A percentile compares a stretch with the other conserved stretches of the same genome.
phyloP scores from a whole-genome alignment of 768 basidiomycete species.

The Rhizopogon rudus region DNA sequence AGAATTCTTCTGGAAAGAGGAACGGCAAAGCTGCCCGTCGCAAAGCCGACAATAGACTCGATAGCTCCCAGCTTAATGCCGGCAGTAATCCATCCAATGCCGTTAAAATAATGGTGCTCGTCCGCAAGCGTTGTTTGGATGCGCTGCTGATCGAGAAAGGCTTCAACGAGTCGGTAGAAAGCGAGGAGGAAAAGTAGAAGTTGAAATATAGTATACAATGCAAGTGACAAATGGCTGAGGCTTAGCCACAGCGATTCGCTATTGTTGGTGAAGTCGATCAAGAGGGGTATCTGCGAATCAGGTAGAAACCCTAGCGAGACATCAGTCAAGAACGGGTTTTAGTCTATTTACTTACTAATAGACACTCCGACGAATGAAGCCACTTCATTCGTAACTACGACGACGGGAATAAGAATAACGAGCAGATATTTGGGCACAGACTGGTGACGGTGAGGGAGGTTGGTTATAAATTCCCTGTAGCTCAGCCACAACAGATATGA shows the following conservation, averaged over 20 bases:
- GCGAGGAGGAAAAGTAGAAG: constrained; percentile 51
- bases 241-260: constrained; percentile 44
- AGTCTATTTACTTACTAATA: constrained; percentile 40
- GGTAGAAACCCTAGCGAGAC: constrained; percentile 1
- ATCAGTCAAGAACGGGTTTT: constrained; percentile 1
- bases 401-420: constrained; percentile 49
- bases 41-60: constrained; percentile 64
- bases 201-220: constrained; percentile 54
- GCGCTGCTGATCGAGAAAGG: constrained; percentile 44
- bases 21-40: constrained; percentile 45
- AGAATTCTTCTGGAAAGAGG: constrained; percentile 54
- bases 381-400: constrained; percentile 51
- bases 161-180: constrained; percentile 51
- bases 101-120: constrained; percentile 47
- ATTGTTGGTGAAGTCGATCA: constrained; percentile 37
- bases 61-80: constrained; percentile 59
- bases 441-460: constrained; percentile 47
- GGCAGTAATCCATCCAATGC: constrained; percentile 60
- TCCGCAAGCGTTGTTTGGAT: constrained; percentile 44
- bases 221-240: constrained; percentile 57
- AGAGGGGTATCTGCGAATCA: constrained; percentile 12
- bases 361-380: constrained; percentile 60
- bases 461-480: constrained; percentile 42
- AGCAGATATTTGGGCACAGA: constrained; percentile 40
- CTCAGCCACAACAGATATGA: constrained; percentile 59